Percentiles rank a stretch among this genome's conserved stretches.
Conservation (phyloP, 2,329 filamentous ascomycete genomes). For the Colletotrichum orchidophilum region DNA sequence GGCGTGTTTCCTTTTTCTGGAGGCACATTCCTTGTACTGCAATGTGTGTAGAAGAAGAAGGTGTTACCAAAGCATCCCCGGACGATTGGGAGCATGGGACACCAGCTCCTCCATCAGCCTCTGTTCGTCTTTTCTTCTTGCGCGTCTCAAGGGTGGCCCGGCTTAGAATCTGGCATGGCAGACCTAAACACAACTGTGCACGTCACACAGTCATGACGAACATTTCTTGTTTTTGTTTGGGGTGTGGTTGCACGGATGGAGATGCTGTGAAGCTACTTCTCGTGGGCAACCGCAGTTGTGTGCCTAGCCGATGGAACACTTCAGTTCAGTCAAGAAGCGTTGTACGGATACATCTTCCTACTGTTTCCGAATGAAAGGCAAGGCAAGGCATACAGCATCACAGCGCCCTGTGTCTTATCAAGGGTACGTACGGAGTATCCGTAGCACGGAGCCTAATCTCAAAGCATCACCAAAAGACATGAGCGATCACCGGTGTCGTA, state of each 20-base stretch:
- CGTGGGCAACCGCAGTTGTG: background rate
- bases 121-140: slow-evolving; percentile 2
- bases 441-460: background rate
- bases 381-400: background rate
- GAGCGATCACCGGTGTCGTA: slow-evolving; percentile 12
- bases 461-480: background rate
- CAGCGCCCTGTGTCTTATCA: background rate
- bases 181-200: background rate
- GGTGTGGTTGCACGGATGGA: slow-evolving; percentile 9
- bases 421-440: background rate
- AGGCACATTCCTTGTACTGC: slow-evolving; percentile 6
- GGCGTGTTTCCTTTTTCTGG: slow-evolving; percentile 28
- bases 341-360: no score
- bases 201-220: background rate
- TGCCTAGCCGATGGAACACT: background rate
- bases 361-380: background rate
- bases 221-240: background rate
- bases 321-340: background rate
- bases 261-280: background rate
- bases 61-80: slow-evolving; percentile 23
- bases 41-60: background rate
- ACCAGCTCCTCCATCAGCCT: background rate
- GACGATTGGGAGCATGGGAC: slow-evolving; percentile 6
- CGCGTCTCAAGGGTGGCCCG: background rate
- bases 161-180: background rate